These are phyloP conservation scores for Scheffersomyces spartinae DNA, from an alignment of 805 yeast genomes.

Conservation along the genomic window DNA sequence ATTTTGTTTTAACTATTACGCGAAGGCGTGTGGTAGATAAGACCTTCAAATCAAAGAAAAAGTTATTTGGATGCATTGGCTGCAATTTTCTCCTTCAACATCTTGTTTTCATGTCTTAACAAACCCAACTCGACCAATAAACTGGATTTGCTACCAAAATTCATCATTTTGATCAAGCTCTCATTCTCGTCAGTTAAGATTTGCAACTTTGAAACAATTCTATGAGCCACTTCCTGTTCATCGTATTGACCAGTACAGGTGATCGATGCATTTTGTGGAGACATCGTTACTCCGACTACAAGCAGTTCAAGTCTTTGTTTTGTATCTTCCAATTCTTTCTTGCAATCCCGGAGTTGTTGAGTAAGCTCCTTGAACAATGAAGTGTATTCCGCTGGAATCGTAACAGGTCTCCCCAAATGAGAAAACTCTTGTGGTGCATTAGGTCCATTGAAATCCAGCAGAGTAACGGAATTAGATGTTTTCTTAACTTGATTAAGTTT, in stretches of 20 bases:
- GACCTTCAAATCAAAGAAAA: too few relatives aligned
- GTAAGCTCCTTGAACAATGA: too few relatives aligned
- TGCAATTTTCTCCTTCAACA: too few relatives aligned
- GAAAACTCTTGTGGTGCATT: too few relatives aligned
- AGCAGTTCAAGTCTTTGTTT: slow-evolving; percentile 54
- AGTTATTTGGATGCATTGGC: too few relatives aligned
- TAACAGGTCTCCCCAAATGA: too few relatives aligned
- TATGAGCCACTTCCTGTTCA: slow-evolving; percentile 65
- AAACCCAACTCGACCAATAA: slow-evolving; percentile 57
- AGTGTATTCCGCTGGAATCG: too few relatives aligned
- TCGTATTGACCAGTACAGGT: slow-evolving; percentile 56
- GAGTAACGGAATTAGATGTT: too few relatives aligned
- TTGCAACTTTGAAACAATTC: slow-evolving; percentile 50
- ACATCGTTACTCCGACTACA: slow-evolving; percentile 40
- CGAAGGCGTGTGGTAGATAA: too few relatives aligned
- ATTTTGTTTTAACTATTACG: too few relatives aligned
- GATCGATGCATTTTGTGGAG: slow-evolving; percentile 28
- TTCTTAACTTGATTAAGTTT: slow-evolving; percentile 15
- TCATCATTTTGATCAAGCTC: slow-evolving; percentile 54
- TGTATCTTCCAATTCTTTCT: slow-evolving; percentile 46
- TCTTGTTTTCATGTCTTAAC: slow-evolving; percentile 37
- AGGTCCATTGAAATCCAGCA: too few relatives aligned
- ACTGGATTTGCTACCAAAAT: slow-evolving; percentile 69
- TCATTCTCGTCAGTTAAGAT: slow-evolving; percentile 59
- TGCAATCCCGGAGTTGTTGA: too few relatives aligned